A percentile compares a stretch with the other conserved stretches of the same genome.
phyloP scores from a whole-genome alignment of 2,329 filamentous ascomycete genomes.

The Colletotrichum gigasporum region DNA sequence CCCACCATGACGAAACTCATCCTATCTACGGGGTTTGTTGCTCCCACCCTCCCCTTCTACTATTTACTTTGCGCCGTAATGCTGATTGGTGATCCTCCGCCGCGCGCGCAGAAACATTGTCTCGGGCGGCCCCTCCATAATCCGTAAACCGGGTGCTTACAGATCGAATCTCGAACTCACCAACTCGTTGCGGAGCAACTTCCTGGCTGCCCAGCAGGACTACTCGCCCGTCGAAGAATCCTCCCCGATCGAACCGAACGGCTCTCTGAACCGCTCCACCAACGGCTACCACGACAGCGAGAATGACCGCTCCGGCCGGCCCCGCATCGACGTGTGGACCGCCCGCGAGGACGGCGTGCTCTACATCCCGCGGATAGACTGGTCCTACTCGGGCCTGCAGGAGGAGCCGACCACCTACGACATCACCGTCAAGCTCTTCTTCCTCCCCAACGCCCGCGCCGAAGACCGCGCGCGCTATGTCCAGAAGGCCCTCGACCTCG shows the following conservation, averaged over 20 bases:
- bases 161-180: conserved; percentile 95
- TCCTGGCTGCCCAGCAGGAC: conserved; percentile 76
- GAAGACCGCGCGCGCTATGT: conserved; percentile 75
- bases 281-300: conserved; percentile 42
- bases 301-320: conserved; percentile 38
- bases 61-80: conserved; percentile 33
- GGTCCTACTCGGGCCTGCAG: conserved; percentile 73
- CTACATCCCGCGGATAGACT: conserved; percentile 83
- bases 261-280: conserved; percentile 31
- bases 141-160: conserved; percentile 78
- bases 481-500: conserved; percentile 80
- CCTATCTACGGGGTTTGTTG: conserved; percentile 82
- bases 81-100: conserved; percentile 31
- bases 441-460: conserved; percentile 76
- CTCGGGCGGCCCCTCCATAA: conserved; percentile 82
- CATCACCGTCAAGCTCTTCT: conserved; percentile 95
- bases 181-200: conserved; percentile 86
- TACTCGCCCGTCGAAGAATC: conserved; percentile 47
- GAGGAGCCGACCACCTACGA: conserved; percentile 90
- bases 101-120: conserved; percentile 75
- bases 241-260: conserved; percentile 39
- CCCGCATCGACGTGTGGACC: conserved; percentile 71
- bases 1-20: conserved; percentile 77
- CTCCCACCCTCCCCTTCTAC: conserved; percentile 22
- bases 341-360: conserved; percentile 64